These are phyloP conservation scores for Fraxinus xanthoxyloides DNA, from an alignment of 305 asterid genomes.

Conservation along the genomic window DNA sequence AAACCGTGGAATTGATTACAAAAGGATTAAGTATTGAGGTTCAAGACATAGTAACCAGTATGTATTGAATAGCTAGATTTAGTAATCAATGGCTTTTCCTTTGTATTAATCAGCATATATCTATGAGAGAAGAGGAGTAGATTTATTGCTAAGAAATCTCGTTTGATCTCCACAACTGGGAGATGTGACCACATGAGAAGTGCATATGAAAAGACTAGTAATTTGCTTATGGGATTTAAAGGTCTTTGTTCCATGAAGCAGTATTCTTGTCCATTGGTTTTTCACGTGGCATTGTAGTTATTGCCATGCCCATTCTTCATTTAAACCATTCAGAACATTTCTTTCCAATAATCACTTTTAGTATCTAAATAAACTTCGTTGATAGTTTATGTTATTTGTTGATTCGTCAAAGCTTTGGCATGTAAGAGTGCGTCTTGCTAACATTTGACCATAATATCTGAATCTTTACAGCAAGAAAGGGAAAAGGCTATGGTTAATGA, in stretches of 20 bases:
- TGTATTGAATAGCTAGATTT: background rate
- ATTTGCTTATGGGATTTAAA: background rate
- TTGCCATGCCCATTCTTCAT: background rate
- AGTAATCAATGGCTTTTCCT: background rate
- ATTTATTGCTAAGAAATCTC: background rate
- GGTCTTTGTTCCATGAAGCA: background rate
- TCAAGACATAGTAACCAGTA: background rate
- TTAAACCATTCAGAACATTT: background rate
- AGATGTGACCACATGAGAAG: background rate
- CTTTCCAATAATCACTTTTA: background rate
- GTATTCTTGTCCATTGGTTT: background rate
- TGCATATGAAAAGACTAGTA: background rate
- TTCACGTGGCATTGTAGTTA: background rate
- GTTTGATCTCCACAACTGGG: background rate
- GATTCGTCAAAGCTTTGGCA: background rate
- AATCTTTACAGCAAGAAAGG: slow-evolving; percentile 65
- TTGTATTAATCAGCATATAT: background rate
- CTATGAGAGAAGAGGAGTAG: background rate
- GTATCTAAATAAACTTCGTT: background rate
- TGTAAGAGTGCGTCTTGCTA: background rate
- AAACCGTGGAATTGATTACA: background rate
- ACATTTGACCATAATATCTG: background rate
- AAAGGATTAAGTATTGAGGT: background rate
- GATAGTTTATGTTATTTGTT: background rate
- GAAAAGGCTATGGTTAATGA: slow-evolving; percentile 78